Conservation (phyloP, 345 rosid genomes). For the Angophora floribunda region DNA sequence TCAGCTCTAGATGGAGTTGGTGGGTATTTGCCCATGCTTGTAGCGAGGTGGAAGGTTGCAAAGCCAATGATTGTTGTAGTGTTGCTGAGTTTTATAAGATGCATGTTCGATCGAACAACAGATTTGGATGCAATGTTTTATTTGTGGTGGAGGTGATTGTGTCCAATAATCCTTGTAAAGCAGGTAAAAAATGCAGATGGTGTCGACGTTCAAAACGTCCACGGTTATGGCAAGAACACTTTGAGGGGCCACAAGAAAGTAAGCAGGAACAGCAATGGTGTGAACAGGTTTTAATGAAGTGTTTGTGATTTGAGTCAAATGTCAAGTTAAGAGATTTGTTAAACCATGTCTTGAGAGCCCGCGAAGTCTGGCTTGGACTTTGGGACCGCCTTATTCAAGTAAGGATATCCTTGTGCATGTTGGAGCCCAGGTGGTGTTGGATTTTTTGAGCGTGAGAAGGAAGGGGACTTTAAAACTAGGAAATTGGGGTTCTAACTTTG, state of each 20-base stretch:
- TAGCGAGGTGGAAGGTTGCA: not conserved
- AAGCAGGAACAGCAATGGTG: not conserved
- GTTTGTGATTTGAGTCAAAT: not conserved
- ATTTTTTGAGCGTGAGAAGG: not conserved
- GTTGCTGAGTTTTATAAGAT: not conserved
- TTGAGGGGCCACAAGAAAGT: not conserved
- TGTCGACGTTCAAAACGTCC: fast-evolving
- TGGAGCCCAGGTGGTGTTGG: not conserved
- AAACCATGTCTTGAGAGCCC: no score
- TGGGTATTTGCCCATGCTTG: not conserved
- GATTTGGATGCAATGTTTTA: not conserved
- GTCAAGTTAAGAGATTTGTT: not conserved
- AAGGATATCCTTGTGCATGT: not conserved
- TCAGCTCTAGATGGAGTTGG: not conserved
- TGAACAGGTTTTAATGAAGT: not conserved
- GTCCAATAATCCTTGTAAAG: not conserved
- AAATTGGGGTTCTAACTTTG: not conserved
- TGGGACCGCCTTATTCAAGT: not conserved
- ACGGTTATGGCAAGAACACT: not conserved
- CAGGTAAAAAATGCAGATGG: not conserved
- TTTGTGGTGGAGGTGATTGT: not conserved
- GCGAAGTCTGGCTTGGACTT: not conserved
- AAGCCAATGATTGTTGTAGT: not conserved
- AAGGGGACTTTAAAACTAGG: not conserved
- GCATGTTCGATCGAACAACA: fast-evolving